A percentile compares a stretch with the other conserved stretches of the same genome.
Evolutionary conservation across 1,284 basidiomycete species (phyloP).

Genomic region (Pseudozyma sp.): DNA sequence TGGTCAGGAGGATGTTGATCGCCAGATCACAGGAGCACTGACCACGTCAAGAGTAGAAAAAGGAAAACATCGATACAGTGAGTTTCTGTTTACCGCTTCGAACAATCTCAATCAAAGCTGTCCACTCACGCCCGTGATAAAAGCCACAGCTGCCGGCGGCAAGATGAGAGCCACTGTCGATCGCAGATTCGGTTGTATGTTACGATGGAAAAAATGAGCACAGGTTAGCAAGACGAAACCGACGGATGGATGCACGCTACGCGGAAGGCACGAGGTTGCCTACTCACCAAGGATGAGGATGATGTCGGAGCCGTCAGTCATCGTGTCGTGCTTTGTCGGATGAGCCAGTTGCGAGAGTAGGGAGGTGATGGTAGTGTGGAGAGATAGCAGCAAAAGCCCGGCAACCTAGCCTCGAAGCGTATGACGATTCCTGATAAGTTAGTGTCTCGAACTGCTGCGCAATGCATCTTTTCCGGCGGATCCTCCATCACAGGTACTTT

Average conservation of each 20-base stretch:
- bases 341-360: neutral
- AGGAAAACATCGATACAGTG: neutral
- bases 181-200: neutral
- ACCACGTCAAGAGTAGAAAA: neutral
- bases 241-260: neutral
- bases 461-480: too few relatives aligned
- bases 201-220: neutral
- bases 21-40: constrained; percentile 74
- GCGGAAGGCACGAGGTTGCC: neutral
- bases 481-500: too few relatives aligned
- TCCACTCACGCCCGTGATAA: constrained; percentile 75
- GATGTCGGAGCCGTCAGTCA: constrained; percentile 45
- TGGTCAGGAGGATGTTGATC: constrained; percentile 81
- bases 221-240: neutral
- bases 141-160: constrained; percentile 74
- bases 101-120: neutral
- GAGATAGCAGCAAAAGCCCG: too few relatives aligned
- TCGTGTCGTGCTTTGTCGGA: constrained; percentile 3
- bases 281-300: constrained; percentile 52
- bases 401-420: too few relatives aligned
- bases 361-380: neutral
- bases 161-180: constrained; percentile 75
- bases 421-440: too few relatives aligned
- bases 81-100: neutral
- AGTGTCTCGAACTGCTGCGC: neutral